phyloP scores from a whole-genome alignment of 1,139 yeast genomes.

The Yamadazyma conglobata region DNA sequence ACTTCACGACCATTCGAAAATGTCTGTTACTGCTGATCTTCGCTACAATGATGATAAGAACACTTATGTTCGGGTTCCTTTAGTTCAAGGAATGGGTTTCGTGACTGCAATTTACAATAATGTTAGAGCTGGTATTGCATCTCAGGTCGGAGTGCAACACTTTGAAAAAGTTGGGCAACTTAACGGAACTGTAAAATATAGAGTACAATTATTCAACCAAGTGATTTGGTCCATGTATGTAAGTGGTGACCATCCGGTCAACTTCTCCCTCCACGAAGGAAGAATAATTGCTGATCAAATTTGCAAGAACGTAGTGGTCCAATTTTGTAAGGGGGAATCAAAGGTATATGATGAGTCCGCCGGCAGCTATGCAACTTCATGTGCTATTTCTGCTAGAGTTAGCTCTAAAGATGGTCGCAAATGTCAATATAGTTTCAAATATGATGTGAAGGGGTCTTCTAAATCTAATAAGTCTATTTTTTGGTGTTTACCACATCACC shows the following conservation, averaged over 20 bases:
- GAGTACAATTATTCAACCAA: slow-evolving; percentile 36
- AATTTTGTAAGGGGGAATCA: slow-evolving; percentile 45
- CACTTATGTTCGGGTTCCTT: slow-evolving; percentile 27
- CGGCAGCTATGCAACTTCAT: slow-evolving; percentile 26
- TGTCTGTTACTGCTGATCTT: slow-evolving; percentile 29
- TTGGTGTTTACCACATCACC: slow-evolving; percentile 70
- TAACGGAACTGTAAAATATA: slow-evolving; percentile 23
- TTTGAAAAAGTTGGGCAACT: slow-evolving; percentile 22
- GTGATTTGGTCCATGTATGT: slow-evolving; percentile 41
- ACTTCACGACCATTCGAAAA: slow-evolving; percentile 29
- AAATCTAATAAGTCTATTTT: slow-evolving; percentile 31
- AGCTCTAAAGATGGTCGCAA: slow-evolving; percentile 18
- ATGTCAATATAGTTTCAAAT: slow-evolving; percentile 30
- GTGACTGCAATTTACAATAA: slow-evolving; percentile 58
- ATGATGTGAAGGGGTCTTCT: slow-evolving; percentile 28
- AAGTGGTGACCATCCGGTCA: slow-evolving; percentile 26
- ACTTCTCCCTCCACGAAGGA: slow-evolving; percentile 44
- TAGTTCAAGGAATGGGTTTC: slow-evolving; percentile 66
- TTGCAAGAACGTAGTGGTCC: slow-evolving; percentile 34
- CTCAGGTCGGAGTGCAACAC: slow-evolving; percentile 64
- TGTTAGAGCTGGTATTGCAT: slow-evolving; percentile 51
- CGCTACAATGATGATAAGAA: slow-evolving; percentile 4
- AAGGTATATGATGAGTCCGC: slow-evolving; percentile 52
- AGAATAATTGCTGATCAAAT: slow-evolving; percentile 48
- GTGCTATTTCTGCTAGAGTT: slow-evolving; percentile 24